These are phyloP conservation scores for Cochlearia excelsa DNA, from an alignment of 345 rosid species.

Conservation along the genomic window DNA sequence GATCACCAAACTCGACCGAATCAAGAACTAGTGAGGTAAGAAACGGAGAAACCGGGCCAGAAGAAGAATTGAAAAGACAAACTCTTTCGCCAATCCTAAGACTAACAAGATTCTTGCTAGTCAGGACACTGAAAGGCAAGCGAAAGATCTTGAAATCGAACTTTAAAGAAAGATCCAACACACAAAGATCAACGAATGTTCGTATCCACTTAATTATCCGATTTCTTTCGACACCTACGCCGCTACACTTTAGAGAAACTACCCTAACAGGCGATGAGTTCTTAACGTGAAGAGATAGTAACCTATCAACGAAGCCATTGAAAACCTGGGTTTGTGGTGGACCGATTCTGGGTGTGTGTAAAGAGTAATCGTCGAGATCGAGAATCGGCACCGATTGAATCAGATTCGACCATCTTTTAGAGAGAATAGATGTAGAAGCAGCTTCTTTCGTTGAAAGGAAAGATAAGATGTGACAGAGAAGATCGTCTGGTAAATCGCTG, in stretches of 20 bases:
- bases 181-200: constrained; percentile 3
- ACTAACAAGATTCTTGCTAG: constrained; percentile 18
- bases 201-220: constrained; percentile 8
- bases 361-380: constrained; percentile 18
- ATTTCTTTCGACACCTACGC: not conserved
- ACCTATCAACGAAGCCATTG: constrained; percentile 18
- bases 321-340: not conserved
- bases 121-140: not conserved
- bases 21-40: constrained; percentile 24
- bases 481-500: constrained; percentile 20
- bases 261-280: constrained; percentile 9
- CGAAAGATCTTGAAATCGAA: not conserved
- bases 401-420: constrained; percentile 27
- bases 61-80: not conserved
- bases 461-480: constrained; percentile 18
- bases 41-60: constrained; percentile 3
- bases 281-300: not conserved
- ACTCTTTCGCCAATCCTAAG: constrained; percentile 18
- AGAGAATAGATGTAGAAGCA: constrained; percentile 15
- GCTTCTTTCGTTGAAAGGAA: constrained; percentile 25
- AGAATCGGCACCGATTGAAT: constrained; percentile 6
- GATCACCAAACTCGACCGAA: constrained; percentile 1
- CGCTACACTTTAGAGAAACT: constrained; percentile 20
- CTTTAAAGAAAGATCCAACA: constrained; percentile 13
- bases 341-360: not conserved